Evolutionary conservation across 371 early-diverging fungal genomes (phyloP).

Genomic region (Mucor racemosus): DNA sequence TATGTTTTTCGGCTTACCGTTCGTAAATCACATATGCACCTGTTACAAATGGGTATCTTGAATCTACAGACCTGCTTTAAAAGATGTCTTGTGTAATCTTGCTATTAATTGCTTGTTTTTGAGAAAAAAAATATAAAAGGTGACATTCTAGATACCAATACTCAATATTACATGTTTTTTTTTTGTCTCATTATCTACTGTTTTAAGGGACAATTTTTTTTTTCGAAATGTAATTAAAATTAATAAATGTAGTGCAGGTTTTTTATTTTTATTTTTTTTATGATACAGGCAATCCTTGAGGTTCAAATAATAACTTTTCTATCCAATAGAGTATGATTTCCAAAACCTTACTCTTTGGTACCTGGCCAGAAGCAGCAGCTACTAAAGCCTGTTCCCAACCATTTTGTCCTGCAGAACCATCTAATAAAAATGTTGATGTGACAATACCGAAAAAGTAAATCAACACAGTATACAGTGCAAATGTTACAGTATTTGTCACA

Average conservation of each 20-base stretch:
- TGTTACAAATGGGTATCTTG: too few relatives aligned
- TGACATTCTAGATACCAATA: too few relatives aligned
- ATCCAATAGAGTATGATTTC: conserved; percentile 56
- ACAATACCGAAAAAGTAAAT: conserved; percentile 63
- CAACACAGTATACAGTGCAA: conserved; percentile 57
- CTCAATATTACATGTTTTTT: too few relatives aligned
- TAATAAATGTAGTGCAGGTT: neutral
- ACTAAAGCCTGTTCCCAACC: conserved; percentile 46
- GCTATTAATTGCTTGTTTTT: too few relatives aligned
- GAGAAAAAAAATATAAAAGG: too few relatives aligned
- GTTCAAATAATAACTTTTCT: conserved; percentile 53
- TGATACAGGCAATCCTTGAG: conserved; percentile 45
- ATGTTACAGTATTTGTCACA: conserved; percentile 57
- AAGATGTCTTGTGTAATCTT: too few relatives aligned
- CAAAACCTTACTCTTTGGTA: conserved; percentile 45
- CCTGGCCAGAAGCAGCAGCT: conserved; percentile 39
- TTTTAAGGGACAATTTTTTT: too few relatives aligned
- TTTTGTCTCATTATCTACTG: too few relatives aligned
- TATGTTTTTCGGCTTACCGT: too few relatives aligned
- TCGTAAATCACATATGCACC: too few relatives aligned
- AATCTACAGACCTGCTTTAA: too few relatives aligned
- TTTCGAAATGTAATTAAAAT: too few relatives aligned
- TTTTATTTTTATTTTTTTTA: conserved; percentile 13
- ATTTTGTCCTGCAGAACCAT: conserved; percentile 32
- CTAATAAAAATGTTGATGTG: conserved; percentile 58